A percentile compares a stretch with the other conserved stretches of the same genome.
phyloP scores from a whole-genome alignment of 164 flowering plant species.

The Piper longum region DNA sequence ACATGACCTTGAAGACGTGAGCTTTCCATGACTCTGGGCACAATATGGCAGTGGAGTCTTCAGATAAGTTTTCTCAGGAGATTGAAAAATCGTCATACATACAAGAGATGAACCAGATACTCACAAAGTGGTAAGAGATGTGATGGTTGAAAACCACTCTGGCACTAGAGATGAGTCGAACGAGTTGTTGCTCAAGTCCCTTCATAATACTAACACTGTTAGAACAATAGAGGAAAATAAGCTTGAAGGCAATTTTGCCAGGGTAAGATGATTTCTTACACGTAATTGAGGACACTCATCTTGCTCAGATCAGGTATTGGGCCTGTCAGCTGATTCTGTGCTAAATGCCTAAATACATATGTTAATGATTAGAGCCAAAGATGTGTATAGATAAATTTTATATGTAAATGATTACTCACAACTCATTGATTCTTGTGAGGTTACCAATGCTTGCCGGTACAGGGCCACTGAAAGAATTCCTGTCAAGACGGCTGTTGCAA shows the following conservation, averaged over 20 bases:
- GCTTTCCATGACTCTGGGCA: constrained; percentile 46
- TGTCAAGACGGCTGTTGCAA: constrained; percentile 65
- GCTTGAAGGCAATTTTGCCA: neutral
- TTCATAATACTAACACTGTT: constrained; percentile 7
- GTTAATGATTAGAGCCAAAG: neutral
- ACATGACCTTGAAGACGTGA: constrained; percentile 51
- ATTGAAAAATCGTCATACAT: neutral
- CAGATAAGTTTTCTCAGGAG: constrained; percentile 3
- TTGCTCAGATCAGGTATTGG: constrained; percentile 49
- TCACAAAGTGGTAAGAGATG: constrained; percentile 78
- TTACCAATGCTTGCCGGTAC: constrained; percentile 53
- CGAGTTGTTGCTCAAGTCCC: constrained; percentile 83
- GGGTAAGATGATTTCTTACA: constrained; percentile 35
- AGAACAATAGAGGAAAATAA: neutral
- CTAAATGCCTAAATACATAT: constrained; percentile 49
- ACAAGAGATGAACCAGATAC: constrained; percentile 8
- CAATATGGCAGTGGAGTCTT: neutral
- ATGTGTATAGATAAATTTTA: neutral
- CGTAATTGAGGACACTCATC: constrained; percentile 55
- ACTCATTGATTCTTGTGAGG: constrained; percentile 45
- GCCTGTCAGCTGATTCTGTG: constrained; percentile 50
- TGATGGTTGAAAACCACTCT: constrained; percentile 64
- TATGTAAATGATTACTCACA: constrained; percentile 35
- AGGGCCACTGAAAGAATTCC: constrained; percentile 43
- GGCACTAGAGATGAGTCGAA: constrained; percentile 64